Base-by-base conservation (phyloP, 352 stramenopile genomes). In the Phytopythium boreale region DNA sequence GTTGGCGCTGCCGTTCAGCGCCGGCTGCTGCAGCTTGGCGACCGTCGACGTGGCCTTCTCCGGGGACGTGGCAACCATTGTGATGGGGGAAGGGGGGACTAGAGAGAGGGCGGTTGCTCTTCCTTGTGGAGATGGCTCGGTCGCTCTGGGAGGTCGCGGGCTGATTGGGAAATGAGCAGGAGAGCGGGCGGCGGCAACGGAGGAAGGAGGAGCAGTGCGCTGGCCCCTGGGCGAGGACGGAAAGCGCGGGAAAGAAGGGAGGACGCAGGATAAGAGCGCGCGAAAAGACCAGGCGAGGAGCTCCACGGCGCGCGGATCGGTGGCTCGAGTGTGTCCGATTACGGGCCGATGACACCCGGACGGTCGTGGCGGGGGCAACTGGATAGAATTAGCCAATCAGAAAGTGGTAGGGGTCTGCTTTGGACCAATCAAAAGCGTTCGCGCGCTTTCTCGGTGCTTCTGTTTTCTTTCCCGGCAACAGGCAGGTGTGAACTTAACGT, bases 11-110 rank as follows among this genome's bases (percentile, higher is more conserved):
- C 73, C 49, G 26, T 76, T 70, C 29, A 34, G 29, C 29, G 3
- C 29, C 29, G 29, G 29, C 51, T 71, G 67, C 56, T 76, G 60
- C 14, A 69, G 63, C 65, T 80, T 76, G 56, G 70, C 70, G 26
- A 64, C n/a, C 22, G 65, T 62, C 47, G 69, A 67, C 24, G 50
- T 50, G 50, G 52, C 46, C 61, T 43, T 59, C 64, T 72, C 65
- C 8, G 68, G 63, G 2, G 62, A 75, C 39, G 70, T 60, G 49
- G 77, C 75, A 46, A 80, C 77, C 77, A 83, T 86, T 29, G 11
- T 73, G 29, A 12, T 5, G 15, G 51, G 11, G 26, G 19, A 31
- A 39, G 8, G 17, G 53, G 37, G 24, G 36, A 47, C 24, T 56
- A 34, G 44, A 34, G 31, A 39, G 66, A 55, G 51, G 64, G 59